Base-by-base conservation (phyloP, 192 early-diverging fungal genomes). In the Powellomyces hirtus region DNA sequence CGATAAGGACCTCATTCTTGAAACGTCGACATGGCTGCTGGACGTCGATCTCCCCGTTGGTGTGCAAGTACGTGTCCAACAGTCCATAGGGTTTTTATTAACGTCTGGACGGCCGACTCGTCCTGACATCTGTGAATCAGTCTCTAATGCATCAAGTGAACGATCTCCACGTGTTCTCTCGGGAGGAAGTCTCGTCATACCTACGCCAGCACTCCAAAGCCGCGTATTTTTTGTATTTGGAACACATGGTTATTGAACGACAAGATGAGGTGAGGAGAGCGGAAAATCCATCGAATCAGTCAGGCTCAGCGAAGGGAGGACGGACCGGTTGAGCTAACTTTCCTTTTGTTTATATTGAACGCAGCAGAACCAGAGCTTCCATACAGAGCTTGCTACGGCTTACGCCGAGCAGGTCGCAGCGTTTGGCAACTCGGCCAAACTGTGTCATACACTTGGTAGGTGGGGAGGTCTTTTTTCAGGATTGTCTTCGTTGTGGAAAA, bases 11-110 rank as follows among this genome's bases (percentile, higher is more conserved):
- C 33, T 77, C 0, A 52, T 79, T 0, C 27, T 64, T 46, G 52
- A 68, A 22, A 68, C 70, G 50, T 16, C 53, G 33, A 37, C 75
- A 22, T 71, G 75, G 66, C 33, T 82, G 11, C 44, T 79, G 29
- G 24, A 49, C 22, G 20, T 62, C 7, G 76, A 82, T 50, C 50
- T 71, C 24, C 26, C 20, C 10, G 50, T 72, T 31, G 77, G 67
- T 22, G 67, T 77, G 20, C 60, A 79, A 70, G 79, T 76, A 64
- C 27, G 24, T 37, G 34, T 8, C 30, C 0, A 38, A 18, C 11
- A 4, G n/a, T n/a, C n/a, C n/a, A n/a, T n/a, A n/a, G n/a, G n/a
- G n/a, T n/a, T n/a, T n/a, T n/a, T n/a, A n/a, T 44, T 37, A 24
- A 24, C 59, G 16, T 46, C 13, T 30, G n/a, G 18, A n/a, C 4